Evolutionary conservation across 345 rosid species (phyloP).

Genomic region (Euphorbia lathyris): DNA sequence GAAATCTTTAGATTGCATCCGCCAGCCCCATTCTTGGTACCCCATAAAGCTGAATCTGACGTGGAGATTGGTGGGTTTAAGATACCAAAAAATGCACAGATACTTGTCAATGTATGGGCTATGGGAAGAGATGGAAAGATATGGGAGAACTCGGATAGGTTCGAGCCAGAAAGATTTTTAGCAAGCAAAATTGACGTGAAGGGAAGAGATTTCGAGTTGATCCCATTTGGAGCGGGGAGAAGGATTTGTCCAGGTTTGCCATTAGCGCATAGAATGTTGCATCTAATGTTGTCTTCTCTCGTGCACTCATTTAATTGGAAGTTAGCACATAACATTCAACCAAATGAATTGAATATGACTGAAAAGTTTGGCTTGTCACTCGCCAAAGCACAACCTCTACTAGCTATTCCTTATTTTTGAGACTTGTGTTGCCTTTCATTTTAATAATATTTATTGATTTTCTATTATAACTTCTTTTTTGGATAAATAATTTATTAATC

Average conservation of each 20-base stretch:
- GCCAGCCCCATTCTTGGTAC: background rate
- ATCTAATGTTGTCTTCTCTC: constrained; percentile 42
- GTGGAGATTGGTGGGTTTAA: background rate
- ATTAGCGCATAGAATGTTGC: constrained; percentile 33
- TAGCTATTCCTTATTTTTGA: constrained; percentile 14
- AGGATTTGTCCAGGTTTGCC: constrained; percentile 42
- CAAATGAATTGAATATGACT: constrained; percentile 18
- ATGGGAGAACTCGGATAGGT: background rate
- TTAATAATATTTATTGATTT: no score
- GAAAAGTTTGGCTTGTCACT: constrained; percentile 29
- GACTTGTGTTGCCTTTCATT: no score
- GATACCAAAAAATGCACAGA: background rate
- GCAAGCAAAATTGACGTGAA: constrained; percentile 6
- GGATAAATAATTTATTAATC: no score
- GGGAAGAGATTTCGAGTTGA: constrained; percentile 19
- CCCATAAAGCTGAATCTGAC: background rate
- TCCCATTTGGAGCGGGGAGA: constrained; percentile 32
- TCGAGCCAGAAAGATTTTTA: constrained; percentile 16
- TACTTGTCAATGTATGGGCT: constrained; percentile 5
- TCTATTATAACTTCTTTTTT: no score
- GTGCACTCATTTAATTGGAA: constrained; percentile 31
- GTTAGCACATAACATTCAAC: constrained; percentile 19
- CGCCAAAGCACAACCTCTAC: constrained; percentile 27
- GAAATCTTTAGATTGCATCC: constrained; percentile 8
- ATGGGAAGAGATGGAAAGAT: constrained; percentile 9